Evolutionary conservation across 2,329 filamentous ascomycete genomes (phyloP).

Genomic region (Verticillium klebahnii): DNA sequence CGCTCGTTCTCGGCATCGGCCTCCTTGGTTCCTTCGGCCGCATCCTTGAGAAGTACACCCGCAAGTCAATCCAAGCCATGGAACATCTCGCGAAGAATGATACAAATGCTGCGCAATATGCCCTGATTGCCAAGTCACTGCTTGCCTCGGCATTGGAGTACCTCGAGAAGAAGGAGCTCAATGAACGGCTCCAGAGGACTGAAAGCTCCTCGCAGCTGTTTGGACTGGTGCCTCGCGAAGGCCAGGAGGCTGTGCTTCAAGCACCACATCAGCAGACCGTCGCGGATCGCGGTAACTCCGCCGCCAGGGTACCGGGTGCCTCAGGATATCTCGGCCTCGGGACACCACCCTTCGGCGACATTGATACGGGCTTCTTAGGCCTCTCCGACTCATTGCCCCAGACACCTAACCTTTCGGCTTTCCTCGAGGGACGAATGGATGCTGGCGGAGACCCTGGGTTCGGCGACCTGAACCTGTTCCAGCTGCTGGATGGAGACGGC

Average conservation of each 20-base stretch:
- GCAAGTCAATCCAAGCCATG: constrained; percentile 40
- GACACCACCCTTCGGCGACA: constrained; percentile 27
- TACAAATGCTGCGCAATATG: constrained; percentile 47
- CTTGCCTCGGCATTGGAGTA: constrained; percentile 40
- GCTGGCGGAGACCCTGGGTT: constrained; percentile 36
- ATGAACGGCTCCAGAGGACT: constrained; percentile 40
- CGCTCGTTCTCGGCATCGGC: constrained; percentile 46
- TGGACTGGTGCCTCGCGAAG: constrained; percentile 36
- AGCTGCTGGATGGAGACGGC: constrained; percentile 44
- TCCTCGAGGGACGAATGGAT: constrained; percentile 29
- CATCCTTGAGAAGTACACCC: constrained; percentile 45
- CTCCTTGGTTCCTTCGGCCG: constrained; percentile 48
- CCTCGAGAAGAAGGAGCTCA: constrained; percentile 41
- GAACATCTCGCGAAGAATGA: constrained; percentile 46
- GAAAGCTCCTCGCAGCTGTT: constrained; percentile 49
- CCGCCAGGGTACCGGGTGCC: neutral
- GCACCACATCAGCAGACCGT: neutral
- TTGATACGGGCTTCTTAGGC: constrained; percentile 32
- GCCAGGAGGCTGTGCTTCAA: constrained; percentile 3
- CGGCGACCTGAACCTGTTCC: constrained; percentile 43
- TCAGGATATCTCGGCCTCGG: constrained; percentile 17
- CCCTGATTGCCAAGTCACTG: constrained; percentile 47
- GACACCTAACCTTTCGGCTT: constrained; percentile 35
- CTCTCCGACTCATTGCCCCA: constrained; percentile 31
- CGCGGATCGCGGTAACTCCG: neutral